Base-by-base conservation (phyloP, 345 rosid genomes). In the Murraya koenigii region DNA sequence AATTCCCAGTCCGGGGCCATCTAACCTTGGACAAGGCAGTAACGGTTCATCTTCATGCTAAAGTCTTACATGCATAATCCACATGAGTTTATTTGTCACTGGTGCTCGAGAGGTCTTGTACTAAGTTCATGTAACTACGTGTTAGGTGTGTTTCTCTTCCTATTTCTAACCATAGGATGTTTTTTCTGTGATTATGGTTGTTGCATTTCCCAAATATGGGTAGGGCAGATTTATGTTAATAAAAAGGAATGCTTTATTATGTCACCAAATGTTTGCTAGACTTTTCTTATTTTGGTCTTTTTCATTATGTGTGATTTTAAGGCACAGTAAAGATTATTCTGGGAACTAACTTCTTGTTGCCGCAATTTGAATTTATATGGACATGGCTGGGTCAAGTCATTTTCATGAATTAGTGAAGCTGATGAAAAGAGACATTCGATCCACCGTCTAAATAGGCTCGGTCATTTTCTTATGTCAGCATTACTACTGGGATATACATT, bases 1-100 rank as follows among this genome's bases (percentile, higher is more conserved):
- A 75, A 79, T 77, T 74, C 88, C 83, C 28, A 89, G 92, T 80
- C 88, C 93, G 3, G 83, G 90, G 66, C 87, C 88, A 39, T 88
- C 93, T 4, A 76, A 39, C n/a, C 89, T 84, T 38, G 87, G 89
- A 72, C 81, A 81, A 74, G 70, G 72, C 79, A 49, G 67, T 52
- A 69, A 25, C 8, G 80, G 77, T 79, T 86, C 88, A 44, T 75
- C 85, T 28, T 78, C 86, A 52, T 41, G 69, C 81, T 88, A 72
- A 83, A 80, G 25, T 66, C 74, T 20, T 38, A 5, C 54, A 68
- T 54, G 49, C 69, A 36, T 65, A 47, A 38, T 60, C 66, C 59
- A 74, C 56, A 71, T 63, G 69, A 47, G 80, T 81, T 81, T 72
- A 72, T 55, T 77, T 52, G 79, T 80, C 80, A 52, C 25, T 69